phyloP scores from a whole-genome alignment of 2,329 filamentous ascomycete species.

The Fusarium devonianum region DNA sequence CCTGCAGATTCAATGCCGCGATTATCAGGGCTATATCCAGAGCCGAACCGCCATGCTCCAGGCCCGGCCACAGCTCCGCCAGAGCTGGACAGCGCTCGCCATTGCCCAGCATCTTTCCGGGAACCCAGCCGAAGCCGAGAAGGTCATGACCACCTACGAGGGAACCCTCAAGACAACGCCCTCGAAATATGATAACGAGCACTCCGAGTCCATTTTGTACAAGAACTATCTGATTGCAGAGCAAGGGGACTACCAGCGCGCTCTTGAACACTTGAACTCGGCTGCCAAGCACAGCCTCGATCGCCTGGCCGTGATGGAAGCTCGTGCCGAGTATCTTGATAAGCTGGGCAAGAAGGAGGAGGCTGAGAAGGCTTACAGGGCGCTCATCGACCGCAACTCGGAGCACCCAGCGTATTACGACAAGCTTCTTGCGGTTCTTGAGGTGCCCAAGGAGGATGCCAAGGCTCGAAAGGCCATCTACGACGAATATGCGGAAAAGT shows the following conservation, averaged over 20 bases:
- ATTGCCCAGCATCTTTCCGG: constrained; percentile 93
- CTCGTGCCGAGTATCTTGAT: constrained; percentile 82
- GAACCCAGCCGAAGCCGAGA: constrained; percentile 84
- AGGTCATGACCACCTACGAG: constrained; percentile 89
- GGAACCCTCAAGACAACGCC: constrained; percentile 87
- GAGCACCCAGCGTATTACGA: constrained; percentile 90
- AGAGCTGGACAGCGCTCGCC: constrained; percentile 98
- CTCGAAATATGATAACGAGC: constrained; percentile 81
- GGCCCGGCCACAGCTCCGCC: constrained; percentile 78
- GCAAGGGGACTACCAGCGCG: constrained; percentile 80
- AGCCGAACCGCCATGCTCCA: constrained; percentile 89
- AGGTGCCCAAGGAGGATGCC: constrained; percentile 64
- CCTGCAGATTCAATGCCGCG: constrained; percentile 94
- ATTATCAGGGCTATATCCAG: constrained; percentile 91
- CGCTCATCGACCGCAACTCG: constrained; percentile 83
- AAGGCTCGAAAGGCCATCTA: constrained; percentile 75
- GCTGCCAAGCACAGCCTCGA: constrained; percentile 82
- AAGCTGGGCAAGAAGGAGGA: constrained; percentile 80
- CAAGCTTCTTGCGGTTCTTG: constrained; percentile 73
- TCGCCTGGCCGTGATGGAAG: constrained; percentile 83
- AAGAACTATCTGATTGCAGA: constrained; percentile 96
- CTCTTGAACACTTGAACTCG: constrained; percentile 83
- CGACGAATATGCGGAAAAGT: constrained; percentile 79
- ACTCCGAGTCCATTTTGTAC: constrained; percentile 93
- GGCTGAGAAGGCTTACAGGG: constrained; percentile 80